These are phyloP conservation scores for Metschnikowia reukaufii DNA, from an alignment of 805 yeast species.

Conservation along the genomic window DNA sequence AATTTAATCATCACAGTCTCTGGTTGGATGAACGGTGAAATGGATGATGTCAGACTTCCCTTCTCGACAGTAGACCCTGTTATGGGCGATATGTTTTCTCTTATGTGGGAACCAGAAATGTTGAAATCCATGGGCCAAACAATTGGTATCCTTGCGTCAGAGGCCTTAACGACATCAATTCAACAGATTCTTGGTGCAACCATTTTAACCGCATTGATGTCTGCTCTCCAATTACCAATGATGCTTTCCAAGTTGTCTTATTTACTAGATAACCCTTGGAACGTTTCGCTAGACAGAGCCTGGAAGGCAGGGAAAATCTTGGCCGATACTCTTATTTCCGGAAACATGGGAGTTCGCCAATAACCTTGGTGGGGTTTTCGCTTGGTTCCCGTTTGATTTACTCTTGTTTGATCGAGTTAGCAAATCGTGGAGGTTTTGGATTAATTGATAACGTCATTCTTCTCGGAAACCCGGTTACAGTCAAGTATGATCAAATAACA, in stretches of 20 bases:
- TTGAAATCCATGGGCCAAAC: constrained; percentile 95
- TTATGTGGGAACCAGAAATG: constrained; percentile 98
- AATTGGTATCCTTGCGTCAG: constrained; percentile 88
- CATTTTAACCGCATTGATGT: constrained; percentile 82
- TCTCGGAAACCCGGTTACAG: constrained; percentile 86
- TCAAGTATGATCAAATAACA: constrained; percentile 72
- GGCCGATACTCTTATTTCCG: constrained; percentile 85
- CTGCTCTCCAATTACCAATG: constrained; percentile 92
- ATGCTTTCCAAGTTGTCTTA: constrained; percentile 85
- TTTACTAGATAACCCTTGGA: constrained; percentile 95
- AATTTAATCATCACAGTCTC: constrained; percentile 85
- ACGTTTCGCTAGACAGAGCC: constrained; percentile 92
- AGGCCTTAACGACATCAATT: constrained; percentile 86
- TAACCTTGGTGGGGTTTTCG: constrained; percentile 90
- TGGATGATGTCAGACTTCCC: constrained; percentile 95
- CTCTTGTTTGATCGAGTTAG: constrained; percentile 84
- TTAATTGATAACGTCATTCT: constrained; percentile 83
- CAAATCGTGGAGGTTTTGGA: constrained; percentile 83
- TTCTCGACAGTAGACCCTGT: constrained; percentile 96
- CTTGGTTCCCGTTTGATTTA: constrained; percentile 89
- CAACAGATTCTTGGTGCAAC: constrained; percentile 96
- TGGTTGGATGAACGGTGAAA: constrained; percentile 96
- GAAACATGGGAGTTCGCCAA: constrained; percentile 87
- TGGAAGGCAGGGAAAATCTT: constrained; percentile 92
- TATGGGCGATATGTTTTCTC: constrained; percentile 92